Evolutionary conservation across 805 yeast genomes (phyloP).

Genomic region (Pichia kluyveri): DNA sequence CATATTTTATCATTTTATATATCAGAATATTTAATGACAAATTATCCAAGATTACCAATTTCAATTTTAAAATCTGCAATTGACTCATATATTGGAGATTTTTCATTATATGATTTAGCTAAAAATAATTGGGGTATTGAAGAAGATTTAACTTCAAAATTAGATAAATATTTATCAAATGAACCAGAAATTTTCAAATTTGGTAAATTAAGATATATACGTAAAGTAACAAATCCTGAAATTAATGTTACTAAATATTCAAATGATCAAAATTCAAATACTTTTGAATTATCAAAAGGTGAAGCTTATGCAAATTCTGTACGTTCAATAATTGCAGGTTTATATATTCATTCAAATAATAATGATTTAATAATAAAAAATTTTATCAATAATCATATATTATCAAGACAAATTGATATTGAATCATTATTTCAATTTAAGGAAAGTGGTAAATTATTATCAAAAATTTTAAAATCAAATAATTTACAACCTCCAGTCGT

Average conservation of each 20-base stretch:
- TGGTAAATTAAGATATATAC: constrained; percentile 55
- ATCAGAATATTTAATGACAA: constrained; percentile 60
- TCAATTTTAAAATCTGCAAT: constrained; percentile 68
- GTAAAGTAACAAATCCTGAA: constrained; percentile 42
- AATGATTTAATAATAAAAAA: constrained; percentile 39
- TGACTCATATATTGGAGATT: constrained; percentile 63
- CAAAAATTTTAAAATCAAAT: constrained; percentile 68
- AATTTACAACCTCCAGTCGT: constrained; percentile 67
- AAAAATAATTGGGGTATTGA: constrained; percentile 80
- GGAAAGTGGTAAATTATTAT: constrained; percentile 79
- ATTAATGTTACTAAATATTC: constrained; percentile 31
- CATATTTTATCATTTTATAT: constrained; percentile 67
- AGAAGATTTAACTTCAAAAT: constrained; percentile 51
- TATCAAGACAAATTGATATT: constrained; percentile 76
- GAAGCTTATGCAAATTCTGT: constrained; percentile 60
- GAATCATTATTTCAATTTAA: constrained; percentile 68
- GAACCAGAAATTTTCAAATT: constrained; percentile 59
- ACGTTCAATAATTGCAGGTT: constrained; percentile 75
- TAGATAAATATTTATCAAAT: constrained; percentile 58
- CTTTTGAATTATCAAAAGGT: constrained; percentile 17
- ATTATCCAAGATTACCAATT: constrained; percentile 86
- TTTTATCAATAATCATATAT: constrained; percentile 66
- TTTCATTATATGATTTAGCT: constrained; percentile 58
- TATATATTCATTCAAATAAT: constrained; percentile 66
- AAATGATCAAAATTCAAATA: constrained; percentile 22